A percentile compares a stretch with the other conserved stretches of the same genome.
phyloP scores from a whole-genome alignment of 176 grass and related monocot genomes.

The sorghum (Sorghum bicolor) region DNA sequence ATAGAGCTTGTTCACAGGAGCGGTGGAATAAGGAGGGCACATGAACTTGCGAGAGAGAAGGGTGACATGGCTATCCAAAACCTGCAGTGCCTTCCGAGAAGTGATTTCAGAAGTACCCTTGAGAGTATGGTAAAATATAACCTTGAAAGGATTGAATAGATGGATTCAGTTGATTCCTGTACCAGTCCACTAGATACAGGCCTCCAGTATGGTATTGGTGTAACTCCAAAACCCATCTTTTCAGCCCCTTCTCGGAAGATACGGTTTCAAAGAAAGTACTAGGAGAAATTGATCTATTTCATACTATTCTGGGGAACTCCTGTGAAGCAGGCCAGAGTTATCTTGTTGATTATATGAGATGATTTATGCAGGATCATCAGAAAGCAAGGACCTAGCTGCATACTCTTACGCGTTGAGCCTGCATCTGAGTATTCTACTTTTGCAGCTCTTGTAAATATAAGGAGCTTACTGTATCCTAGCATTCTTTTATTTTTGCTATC shows the following conservation, averaged over 20 bases:
- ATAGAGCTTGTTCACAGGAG: slow-evolving; percentile 63
- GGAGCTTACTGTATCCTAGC: slow-evolving; percentile 21
- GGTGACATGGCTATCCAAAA: slow-evolving; percentile 58
- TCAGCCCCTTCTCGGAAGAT: not conserved
- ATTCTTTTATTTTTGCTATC: slow-evolving; percentile 31
- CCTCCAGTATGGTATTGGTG: not conserved
- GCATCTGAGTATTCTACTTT: not conserved
- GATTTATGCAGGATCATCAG: slow-evolving; percentile 9
- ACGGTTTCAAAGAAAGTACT: not conserved
- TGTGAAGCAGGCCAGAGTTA: not conserved
- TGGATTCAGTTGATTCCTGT: slow-evolving; percentile 7
- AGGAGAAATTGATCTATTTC: not conserved
- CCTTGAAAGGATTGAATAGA: slow-evolving; percentile 85
- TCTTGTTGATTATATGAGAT: not conserved
- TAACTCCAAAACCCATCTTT: not conserved
- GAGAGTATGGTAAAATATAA: slow-evolving; percentile 81
- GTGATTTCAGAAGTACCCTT: slow-evolving; percentile 66
- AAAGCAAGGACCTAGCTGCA: not conserved
- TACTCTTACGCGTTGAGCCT: not conserved
- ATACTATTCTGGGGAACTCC: not conserved
- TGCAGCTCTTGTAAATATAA: slow-evolving; percentile 32
- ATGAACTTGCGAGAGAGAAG: slow-evolving; percentile 81
- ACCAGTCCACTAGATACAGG: not conserved
- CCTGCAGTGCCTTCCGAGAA: slow-evolving; percentile 68
- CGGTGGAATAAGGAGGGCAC: slow-evolving; percentile 62